These are phyloP conservation scores for Mycena kentingensis DNA, from an alignment of 768 basidiomycete genomes.

Conservation along the genomic window DNA sequence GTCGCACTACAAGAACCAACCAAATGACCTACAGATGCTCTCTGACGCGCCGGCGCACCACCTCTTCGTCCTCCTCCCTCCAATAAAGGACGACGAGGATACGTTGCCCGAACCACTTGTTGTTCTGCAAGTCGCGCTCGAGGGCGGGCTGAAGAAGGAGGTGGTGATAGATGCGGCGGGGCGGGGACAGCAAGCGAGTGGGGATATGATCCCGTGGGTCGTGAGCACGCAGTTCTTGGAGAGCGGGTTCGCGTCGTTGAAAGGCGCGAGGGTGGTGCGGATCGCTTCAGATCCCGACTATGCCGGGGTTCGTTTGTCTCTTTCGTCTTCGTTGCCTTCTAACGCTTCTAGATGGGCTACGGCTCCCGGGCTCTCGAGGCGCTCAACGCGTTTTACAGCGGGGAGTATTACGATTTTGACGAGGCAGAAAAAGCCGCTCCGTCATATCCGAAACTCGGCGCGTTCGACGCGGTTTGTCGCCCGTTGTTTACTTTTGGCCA, in stretches of 20 bases:
- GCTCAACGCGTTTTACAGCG: conserved; percentile 88
- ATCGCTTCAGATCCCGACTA: conserved; percentile 97
- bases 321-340: not conserved
- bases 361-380: conserved; percentile 86
- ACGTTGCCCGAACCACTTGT: conserved; percentile 93
- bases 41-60: conserved; percentile 97
- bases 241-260: conserved; percentile 86
- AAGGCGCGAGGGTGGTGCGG: conserved; percentile 88
- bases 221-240: conserved; percentile 96
- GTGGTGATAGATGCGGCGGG: conserved; percentile 84
- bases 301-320: conserved; percentile 61
- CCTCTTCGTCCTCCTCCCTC: conserved; percentile 92
- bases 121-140: conserved; percentile 93
- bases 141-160: conserved; percentile 87
- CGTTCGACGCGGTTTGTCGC: conserved; percentile 45
- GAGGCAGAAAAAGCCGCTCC: conserved; percentile 59
- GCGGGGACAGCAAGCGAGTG: conserved; percentile 82
- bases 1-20: conserved; percentile 98
- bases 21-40: conserved; percentile 97
- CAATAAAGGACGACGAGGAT: conserved; percentile 87
- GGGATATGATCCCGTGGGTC: conserved; percentile 98
- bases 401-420: conserved; percentile 86
- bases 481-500: not conserved
- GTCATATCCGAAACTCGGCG: conserved; percentile 60
- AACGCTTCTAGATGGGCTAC: conserved; percentile 82